phyloP scores from a whole-genome alignment of 208 protist genomes.

The Acanthamoeba royreba region DNA sequence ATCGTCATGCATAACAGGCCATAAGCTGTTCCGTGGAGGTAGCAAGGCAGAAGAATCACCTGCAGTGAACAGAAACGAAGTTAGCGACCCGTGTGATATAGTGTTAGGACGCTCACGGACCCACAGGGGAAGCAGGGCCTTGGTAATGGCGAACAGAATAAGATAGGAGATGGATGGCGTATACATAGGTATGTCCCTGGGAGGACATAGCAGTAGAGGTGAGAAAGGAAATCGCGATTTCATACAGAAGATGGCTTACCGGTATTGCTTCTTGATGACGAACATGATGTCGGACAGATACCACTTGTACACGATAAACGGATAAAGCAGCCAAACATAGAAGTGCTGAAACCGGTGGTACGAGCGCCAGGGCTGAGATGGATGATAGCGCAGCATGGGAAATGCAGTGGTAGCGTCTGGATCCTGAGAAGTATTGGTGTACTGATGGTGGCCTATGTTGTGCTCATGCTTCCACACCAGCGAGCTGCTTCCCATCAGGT shows the following conservation, averaged over 20 bases:
- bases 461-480: constrained; percentile 6
- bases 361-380: background rate
- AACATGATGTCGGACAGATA: background rate
- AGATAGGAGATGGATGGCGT: background rate
- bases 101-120: too few species aligned
- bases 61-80: too few species aligned
- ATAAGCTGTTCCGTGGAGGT: background rate
- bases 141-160: background rate
- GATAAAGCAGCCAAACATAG: background rate
- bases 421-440: background rate
- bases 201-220: background rate
- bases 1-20: background rate
- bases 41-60: background rate
- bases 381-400: background rate
- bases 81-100: too few species aligned
- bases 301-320: background rate
- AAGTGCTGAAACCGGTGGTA: background rate
- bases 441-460: constrained; percentile 21
- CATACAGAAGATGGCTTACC: background rate
- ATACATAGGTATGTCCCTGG: background rate
- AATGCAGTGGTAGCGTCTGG: background rate
- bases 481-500: background rate
- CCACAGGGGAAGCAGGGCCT: background rate
- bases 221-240: background rate
- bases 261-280: background rate